Evolutionary conservation across 2,329 filamentous ascomycete species (phyloP), one percentile per base, ranked within the genome.

Genomic region (Canariomyces notabilis): DNA sequence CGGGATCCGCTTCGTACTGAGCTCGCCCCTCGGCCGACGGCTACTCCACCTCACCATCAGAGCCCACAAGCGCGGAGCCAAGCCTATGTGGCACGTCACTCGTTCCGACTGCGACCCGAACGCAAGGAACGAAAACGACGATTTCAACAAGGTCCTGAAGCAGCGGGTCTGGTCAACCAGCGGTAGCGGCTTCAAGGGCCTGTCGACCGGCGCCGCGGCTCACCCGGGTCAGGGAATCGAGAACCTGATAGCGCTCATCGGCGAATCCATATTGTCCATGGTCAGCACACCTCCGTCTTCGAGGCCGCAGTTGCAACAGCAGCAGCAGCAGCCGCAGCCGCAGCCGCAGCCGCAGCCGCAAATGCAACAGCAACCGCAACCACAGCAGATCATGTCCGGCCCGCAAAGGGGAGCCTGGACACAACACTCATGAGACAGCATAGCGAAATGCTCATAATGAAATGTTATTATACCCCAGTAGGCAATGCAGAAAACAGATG

Each of bases 1-100:
- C 42, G 69, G 69, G 7, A 61, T 86, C 6, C 71, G 72, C 31
- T 85, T 83, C 56, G 63, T 60, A 5, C 55, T 82, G 14, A 52
- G 61, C 20, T 51, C 56, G 4, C 58, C 56, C 44, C 57, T 61
- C 31, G 51, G 59, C 7, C 51, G 56, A 16, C 66, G 67, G 29
- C 62, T 65, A 15, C 59, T 80, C n/a, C 64, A 67, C 2, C 63
- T 86, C 31, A 72, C 79, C 31, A 64, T 82, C n/a, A 69, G 67
- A 36, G 65, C 81, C 39, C 68, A 67, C 42, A 62, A 67, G 8
- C 72, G 76, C 14, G 68, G 69, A 31, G 74, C 72, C 19, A 66
- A 70, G 36, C 59, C 68, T 5, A 20, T 46, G 16, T 60, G 57
- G 57, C 46, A 54, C 29, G 37, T 59, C 19, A 23, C 22, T 8